phyloP scores from a whole-genome alignment of 2,329 filamentous ascomycete species.

The Zymoseptoria pseudotritici region DNA sequence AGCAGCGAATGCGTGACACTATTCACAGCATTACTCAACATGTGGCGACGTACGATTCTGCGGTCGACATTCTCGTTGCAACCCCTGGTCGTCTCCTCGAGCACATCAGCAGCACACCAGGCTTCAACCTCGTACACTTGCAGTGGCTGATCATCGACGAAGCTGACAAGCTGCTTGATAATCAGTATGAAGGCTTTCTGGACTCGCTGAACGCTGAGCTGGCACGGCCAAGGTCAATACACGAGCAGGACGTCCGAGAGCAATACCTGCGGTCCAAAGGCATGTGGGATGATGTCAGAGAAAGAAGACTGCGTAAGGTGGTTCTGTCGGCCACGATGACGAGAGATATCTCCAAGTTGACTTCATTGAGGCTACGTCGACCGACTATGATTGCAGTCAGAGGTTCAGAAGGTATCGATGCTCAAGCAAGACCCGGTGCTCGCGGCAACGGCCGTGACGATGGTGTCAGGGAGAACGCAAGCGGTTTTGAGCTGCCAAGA shows the following conservation, averaged over 20 bases:
- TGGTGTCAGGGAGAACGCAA: constrained; percentile 24
- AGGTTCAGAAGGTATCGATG: constrained; percentile 34
- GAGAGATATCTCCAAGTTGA: constrained; percentile 71
- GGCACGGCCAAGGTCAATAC: constrained; percentile 7
- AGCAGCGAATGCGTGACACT: constrained; percentile 32
- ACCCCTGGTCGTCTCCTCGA: constrained; percentile 90
- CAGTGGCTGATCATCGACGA: constrained; percentile 91
- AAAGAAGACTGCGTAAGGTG: constrained; percentile 61
- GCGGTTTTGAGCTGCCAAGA: constrained; percentile 50
- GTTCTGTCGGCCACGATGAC: constrained; percentile 91
- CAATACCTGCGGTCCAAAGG: constrained; percentile 16
- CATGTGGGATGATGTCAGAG: constrained; percentile 32
- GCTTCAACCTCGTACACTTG: constrained; percentile 70
- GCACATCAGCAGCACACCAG: constrained; percentile 74
- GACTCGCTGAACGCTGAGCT: constrained; percentile 21
- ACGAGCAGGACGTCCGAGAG: constrained; percentile 23
- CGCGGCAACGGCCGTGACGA: constrained; percentile 17
- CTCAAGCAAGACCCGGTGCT: constrained; percentile 23
- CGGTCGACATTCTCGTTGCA: constrained; percentile 80
- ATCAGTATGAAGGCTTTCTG: constrained; percentile 38
- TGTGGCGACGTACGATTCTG: constrained; percentile 58
- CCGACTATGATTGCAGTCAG: constrained; percentile 74
- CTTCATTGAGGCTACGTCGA: constrained; percentile 61
- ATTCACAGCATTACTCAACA: constrained; percentile 50
- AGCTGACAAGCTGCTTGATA: constrained; percentile 82